Evolutionary conservation across 208 protist species (phyloP), one percentile per base, ranked within the genome.

Genomic region (Wallacemonas collosoma): DNA sequence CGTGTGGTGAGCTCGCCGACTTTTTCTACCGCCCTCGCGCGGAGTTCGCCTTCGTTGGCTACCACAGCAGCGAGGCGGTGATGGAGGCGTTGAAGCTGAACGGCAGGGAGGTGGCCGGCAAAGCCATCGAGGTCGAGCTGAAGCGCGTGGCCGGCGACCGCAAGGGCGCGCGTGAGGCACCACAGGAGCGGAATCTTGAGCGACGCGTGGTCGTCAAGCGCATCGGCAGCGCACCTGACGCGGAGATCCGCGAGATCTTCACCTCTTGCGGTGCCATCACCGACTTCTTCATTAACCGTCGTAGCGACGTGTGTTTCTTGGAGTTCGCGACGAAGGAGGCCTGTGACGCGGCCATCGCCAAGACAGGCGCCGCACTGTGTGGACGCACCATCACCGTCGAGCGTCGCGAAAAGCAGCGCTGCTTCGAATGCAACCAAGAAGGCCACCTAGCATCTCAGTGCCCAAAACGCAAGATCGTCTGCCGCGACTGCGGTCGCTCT

Each of bases 391-490:
- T 89, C 2, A n/a, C 73, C 39, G 69, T 92, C 0, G 85, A 90
- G 83, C 66, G 56, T 1, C 84, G 85, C 39, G 66, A 83, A 71
- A 55, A 66, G n/a, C 81, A 87, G 71, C 41, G 71, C 26, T 94
- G 89, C 79, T 89, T 83, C 56, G 79, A 82, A 38, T 94, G 89
- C 72, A 86, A 90, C 48, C 67, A 75, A 35, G 81, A 86, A 51
- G 89, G 89, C 36, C 89, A 94, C 73, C 60, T 88, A n/a, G 89
- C 82, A 7, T 40, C 77, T 14, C 55, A 86, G 56, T 94, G 89
- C 77, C 83, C 73, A 8, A 58, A 36, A 3, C 41, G 47, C 7
- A 70, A 79, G 36, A 67, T 60, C 26, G 17, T 67, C 12, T 90
- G 88, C 76, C 75, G 71, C 68, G 69, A 81, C 55, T 93, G 85